phyloP scores from a whole-genome alignment of 352 stramenopile species.

The Phytophthora colocasiae region DNA sequence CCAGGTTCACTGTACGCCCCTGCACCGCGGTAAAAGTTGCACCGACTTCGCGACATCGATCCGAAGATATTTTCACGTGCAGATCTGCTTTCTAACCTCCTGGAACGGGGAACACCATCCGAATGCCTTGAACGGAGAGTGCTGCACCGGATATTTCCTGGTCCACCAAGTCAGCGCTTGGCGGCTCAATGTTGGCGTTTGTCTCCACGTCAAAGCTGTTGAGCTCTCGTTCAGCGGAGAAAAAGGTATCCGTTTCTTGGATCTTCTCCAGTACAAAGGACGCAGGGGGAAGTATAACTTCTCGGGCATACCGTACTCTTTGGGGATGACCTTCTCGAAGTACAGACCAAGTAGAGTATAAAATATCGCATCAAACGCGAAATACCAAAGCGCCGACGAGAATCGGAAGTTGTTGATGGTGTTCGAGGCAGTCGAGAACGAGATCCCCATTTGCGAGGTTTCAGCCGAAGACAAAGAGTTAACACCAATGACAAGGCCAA shows the following conservation, averaged over 20 bases:
- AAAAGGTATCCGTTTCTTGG: slow-evolving; percentile 59
- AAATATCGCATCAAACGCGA: slow-evolving; percentile 83
- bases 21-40: too few relatives aligned
- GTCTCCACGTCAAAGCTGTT: slow-evolving; percentile 41
- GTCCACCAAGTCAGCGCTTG: slow-evolving; percentile 46
- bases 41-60: too few relatives aligned
- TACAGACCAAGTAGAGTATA: slow-evolving; percentile 90
- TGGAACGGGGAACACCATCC: slow-evolving; percentile 80
- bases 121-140: slow-evolving; percentile 61
- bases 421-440: slow-evolving; percentile 43
- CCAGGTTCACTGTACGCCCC: too few relatives aligned
- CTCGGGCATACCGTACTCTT: slow-evolving; percentile 66
- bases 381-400: slow-evolving; percentile 53
- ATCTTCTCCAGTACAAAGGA: slow-evolving; percentile 67
- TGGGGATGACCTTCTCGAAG: slow-evolving; percentile 87
- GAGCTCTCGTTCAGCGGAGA: slow-evolving; percentile 46
- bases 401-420: slow-evolving; percentile 46
- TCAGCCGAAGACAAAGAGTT: slow-evolving; percentile 65
- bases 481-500: slow-evolving; percentile 48
- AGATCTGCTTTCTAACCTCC: slow-evolving; percentile 88
- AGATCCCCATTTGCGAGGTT: slow-evolving; percentile 49
- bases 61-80: slow-evolving; percentile 64
- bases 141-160: slow-evolving; percentile 60
- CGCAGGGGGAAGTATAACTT: slow-evolving; percentile 28
- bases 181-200: slow-evolving; percentile 55